Percentiles rank a stretch among this genome's conserved stretches.
Conservation (phyloP, 441 rosid genomes). For the Gossypium schwendimanii region DNA sequence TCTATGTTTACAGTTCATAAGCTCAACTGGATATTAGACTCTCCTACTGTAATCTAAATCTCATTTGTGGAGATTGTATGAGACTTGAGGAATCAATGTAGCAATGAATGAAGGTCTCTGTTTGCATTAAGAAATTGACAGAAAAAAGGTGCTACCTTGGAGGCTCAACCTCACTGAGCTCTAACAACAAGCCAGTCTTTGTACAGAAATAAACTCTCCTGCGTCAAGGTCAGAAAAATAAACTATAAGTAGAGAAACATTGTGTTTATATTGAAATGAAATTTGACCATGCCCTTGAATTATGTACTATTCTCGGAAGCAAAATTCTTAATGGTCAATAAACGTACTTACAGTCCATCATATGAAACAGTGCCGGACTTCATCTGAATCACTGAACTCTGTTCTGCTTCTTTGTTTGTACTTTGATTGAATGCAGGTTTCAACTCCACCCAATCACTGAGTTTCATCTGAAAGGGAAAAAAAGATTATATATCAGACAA, state of each 20-base stretch:
- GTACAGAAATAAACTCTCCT: constrained; percentile 65
- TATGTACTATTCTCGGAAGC: not conserved
- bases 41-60: constrained; percentile 20
- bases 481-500: not conserved
- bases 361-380: constrained; percentile 50
- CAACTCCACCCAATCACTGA: constrained; percentile 54
- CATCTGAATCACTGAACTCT: constrained; percentile 28
- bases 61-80: constrained; percentile 19
- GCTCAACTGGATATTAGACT: constrained; percentile 21
- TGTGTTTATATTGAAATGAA: not conserved
- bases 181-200: constrained; percentile 44
- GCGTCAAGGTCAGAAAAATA: constrained; percentile 9
- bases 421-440: constrained; percentile 27
- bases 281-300: not conserved
- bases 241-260: not conserved
- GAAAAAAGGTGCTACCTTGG: constrained; percentile 39
- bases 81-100: constrained; percentile 10
- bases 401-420: constrained; percentile 28
- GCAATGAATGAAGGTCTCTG: not conserved
- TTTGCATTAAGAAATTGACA: constrained; percentile 4
- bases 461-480: constrained; percentile 39
- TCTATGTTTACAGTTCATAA: constrained; percentile 27
- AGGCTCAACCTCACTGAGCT: constrained; percentile 45
- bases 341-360: constrained; percentile 48
- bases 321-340: not conserved